Conservation (phyloP, 768 basidiomycete genomes). For the Amyloporia xantha region DNA sequence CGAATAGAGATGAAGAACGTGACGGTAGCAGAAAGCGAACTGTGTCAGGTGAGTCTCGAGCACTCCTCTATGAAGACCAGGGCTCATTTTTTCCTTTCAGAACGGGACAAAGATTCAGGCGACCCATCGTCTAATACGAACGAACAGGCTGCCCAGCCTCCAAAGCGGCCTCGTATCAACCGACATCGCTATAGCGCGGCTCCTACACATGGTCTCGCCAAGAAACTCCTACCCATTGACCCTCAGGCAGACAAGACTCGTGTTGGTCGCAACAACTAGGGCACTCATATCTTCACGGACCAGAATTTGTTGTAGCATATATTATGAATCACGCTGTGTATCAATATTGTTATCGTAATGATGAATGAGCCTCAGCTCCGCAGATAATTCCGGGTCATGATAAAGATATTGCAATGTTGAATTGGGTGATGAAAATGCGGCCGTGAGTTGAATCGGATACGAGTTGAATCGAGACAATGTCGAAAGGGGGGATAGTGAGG, state of each 20-base stretch:
- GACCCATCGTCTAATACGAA: slow-evolving; percentile 26
- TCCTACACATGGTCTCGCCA: slow-evolving; percentile 41
- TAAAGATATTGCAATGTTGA: slow-evolving; percentile 18
- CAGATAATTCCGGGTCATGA: not conserved
- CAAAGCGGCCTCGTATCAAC: slow-evolving; percentile 56
- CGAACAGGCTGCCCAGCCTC: slow-evolving; percentile 36
- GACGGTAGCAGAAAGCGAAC: slow-evolving; percentile 60
- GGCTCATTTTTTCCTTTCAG: slow-evolving; percentile 26
- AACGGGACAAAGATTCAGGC: slow-evolving; percentile 56
- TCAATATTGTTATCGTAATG: not conserved
- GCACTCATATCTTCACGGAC: slow-evolving; percentile 16
- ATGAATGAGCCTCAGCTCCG: not conserved
- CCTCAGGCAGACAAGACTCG: slow-evolving; percentile 53
- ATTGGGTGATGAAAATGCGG: slow-evolving; percentile 12
- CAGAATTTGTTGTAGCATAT: slow-evolving; percentile 7
- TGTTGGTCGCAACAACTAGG: slow-evolving; percentile 45
- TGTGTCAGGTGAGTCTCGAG: slow-evolving; percentile 54
- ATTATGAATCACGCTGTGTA: slow-evolving; percentile 1
- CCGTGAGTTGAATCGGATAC: slow-evolving; percentile 17
- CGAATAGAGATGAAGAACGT: slow-evolving; percentile 50
- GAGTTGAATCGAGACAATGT: slow-evolving; percentile 51
- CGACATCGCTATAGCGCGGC: slow-evolving; percentile 40
- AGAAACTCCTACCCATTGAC: slow-evolving; percentile 57
- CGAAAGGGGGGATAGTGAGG: no score
- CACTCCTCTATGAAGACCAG: not conserved